Percentiles rank a stretch among this genome's conserved stretches.
Evolutionary conservation across 208 protist genomes (phyloP).

Genomic region (Herpetomonas tarakana): DNA sequence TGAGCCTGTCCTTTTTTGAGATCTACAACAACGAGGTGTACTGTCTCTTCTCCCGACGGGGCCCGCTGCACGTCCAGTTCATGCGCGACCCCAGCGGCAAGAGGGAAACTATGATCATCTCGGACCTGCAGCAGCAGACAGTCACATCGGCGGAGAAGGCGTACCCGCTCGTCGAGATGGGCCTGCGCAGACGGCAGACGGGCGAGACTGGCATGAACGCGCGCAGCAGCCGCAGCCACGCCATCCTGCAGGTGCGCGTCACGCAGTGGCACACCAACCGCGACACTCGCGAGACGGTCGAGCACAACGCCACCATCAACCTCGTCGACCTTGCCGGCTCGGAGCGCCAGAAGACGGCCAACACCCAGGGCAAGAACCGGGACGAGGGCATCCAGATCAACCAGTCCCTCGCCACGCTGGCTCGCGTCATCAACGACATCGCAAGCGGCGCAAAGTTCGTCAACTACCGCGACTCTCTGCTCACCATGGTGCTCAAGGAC

Average conservation of each 20-base stretch:
- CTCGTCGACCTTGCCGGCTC: constrained; percentile 92
- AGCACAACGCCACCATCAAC: constrained; percentile 81
- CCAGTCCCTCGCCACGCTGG: constrained; percentile 80
- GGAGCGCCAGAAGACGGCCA: constrained; percentile 80
- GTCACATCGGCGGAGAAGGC: constrained; percentile 50
- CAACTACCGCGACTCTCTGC: constrained; percentile 90
- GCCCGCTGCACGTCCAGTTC: constrained; percentile 62
- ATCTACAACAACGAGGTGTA: constrained; percentile 81
- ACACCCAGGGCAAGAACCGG: constrained; percentile 66
- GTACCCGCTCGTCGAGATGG: constrained; percentile 74
- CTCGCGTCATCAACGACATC: constrained; percentile 84
- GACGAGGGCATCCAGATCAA: constrained; percentile 90
- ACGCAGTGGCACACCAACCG: constrained; percentile 55
- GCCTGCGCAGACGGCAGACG: constrained; percentile 74
- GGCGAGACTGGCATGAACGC: constrained; percentile 94
- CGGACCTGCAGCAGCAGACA: constrained; percentile 53
- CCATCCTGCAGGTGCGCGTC: constrained; percentile 85
- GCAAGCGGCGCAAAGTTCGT: constrained; percentile 77
- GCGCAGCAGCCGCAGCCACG: constrained; percentile 92
- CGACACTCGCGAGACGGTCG: constrained; percentile 59
- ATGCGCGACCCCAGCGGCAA: constrained; percentile 38
- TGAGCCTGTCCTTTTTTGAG: constrained; percentile 72
- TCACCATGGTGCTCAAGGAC: constrained; percentile 91
- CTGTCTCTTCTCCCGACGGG: constrained; percentile 69
- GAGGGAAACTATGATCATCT: constrained; percentile 63